Evolutionary conservation across 2,329 filamentous ascomycete genomes (phyloP), one percentile per base, ranked within the genome.

Genomic region (Alternaria solani): DNA sequence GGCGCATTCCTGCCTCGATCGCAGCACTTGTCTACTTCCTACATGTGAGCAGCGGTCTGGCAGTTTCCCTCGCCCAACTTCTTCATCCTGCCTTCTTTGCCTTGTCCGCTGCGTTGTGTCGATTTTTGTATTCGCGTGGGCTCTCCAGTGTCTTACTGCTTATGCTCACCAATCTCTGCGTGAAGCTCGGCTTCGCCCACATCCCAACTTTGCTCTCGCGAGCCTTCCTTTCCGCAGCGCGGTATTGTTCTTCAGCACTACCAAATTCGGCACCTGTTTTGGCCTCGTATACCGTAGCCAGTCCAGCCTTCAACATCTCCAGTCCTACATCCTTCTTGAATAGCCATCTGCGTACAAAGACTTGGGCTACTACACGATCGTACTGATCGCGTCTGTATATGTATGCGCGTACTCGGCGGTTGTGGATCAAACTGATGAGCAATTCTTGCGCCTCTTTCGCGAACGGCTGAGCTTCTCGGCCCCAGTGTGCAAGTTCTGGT

Each of bases 261-360:
- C 95, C 95, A 83, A 95, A 99, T 75, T 98, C 95, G 20, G 88
- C 90, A 3, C 94, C 95, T 5, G 84, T 86, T 79, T 96, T 98
- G 28, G 93, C 94, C 80, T 98, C 95, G 76, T 98, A 99, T 3
- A 95, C 90, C 2, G 93, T 97, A 41, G 94, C 95, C 64, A 96
- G 81, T 0, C 95, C 95, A 23, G 82, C 85, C 80, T 88, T 91
- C 63, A 99, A 80, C 94, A 99, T 96, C 78, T 96, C 91, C 62
- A 94, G 81, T 3, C 94, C 93, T 5, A 99, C 91, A 77, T 99
- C 94, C 59, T 86, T 87, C 67, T 88, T 88, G 61, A 92, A 84
- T 9, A 92, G 79, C 69, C 88, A 79, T 57, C 84, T 86, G 48
- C 92, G 86, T 32, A 94, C 87, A 71, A 88, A 92, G 0, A 94